Evolutionary conservation across 2,329 filamentous ascomycete species (phyloP), one percentile per base, ranked within the genome.

Genomic region (Ophiostoma populinum): DNA sequence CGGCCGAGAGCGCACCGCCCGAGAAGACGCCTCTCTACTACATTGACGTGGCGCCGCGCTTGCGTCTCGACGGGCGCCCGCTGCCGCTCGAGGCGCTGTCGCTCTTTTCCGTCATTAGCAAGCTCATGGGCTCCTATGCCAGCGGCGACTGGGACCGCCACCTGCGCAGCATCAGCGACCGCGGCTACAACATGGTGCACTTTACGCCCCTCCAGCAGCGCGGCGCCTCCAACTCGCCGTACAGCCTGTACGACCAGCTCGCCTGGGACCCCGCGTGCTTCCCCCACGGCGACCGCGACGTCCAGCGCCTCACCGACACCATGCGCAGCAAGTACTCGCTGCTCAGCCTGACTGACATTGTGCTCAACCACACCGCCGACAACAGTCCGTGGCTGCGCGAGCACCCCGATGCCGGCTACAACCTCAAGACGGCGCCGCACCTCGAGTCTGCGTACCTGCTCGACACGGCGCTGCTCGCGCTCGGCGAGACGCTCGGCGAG

Each of bases 181-280:
- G 90, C 41, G 86, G 86, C 30, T 98, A 98, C 65, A 98, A 98
- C 59, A 94, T 95, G 85, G 75, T 98, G 40, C 90, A 98, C 55
- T 98, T 98, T 55, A 94, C 90, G 2, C 90, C 90, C 8, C 63
- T 98, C 45, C 90, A 92, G 65, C 67, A 79, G 39, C 75, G 90
- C 40, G 90, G 90, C 38, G 67, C 65, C 29, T 98, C 90, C 35
- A 93, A 98, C 52, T 98, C 90, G 2, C 90, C 90, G 0, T 98
- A 95, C 63, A 98, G 90, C 54, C 71, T 98, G 47, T 93, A 80
- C 53, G 81, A 98, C 49, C 92, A 98, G 59, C 65, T 92, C 16
- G 65, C 67, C 29, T 98, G 92, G 63, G 92, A 98, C 51, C 69
- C 76, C 5, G 59, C 61, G 7, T 71, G 76, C 49, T 98, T 98